These are phyloP conservation scores for Agrostemma githago DNA, from an alignment of 148 eudicot genomes.

Conservation along the genomic window DNA sequence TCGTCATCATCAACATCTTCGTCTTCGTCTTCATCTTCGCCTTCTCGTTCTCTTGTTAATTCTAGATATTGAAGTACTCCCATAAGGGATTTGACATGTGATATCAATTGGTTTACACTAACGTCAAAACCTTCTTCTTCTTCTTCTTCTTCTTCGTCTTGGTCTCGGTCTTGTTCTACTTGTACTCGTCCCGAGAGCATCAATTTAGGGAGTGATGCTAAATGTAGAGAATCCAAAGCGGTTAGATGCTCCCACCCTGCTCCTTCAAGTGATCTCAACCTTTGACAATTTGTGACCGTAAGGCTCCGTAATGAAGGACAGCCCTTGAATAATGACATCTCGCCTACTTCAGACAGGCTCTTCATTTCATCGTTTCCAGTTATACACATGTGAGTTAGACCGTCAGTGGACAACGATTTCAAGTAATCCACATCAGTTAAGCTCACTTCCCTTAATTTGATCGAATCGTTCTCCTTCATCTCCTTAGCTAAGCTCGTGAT, in stretches of 20 bases:
- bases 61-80: too few relatives aligned
- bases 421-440: background rate
- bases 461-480: background rate
- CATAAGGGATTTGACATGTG: too few relatives aligned
- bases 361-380: background rate
- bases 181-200: too few relatives aligned
- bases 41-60: too few relatives aligned
- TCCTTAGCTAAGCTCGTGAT: background rate
- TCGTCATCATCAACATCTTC: too few relatives aligned
- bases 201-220: too few relatives aligned
- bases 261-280: background rate
- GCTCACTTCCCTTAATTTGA: background rate
- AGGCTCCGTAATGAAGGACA: background rate
- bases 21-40: too few relatives aligned
- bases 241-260: conserved; percentile 16
- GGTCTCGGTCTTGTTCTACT: too few relatives aligned
- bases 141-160: too few relatives aligned
- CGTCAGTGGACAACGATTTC: background rate
- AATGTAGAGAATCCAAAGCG: background rate
- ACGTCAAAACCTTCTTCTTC: too few relatives aligned
- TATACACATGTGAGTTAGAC: background rate
- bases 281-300: background rate
- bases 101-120: too few relatives aligned
- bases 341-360: background rate
- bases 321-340: background rate